A percentile compares a stretch with the other conserved stretches of the same genome.
Evolutionary conservation across 345 rosid species (phyloP).

Genomic region (Gynandropsis gynandra): DNA sequence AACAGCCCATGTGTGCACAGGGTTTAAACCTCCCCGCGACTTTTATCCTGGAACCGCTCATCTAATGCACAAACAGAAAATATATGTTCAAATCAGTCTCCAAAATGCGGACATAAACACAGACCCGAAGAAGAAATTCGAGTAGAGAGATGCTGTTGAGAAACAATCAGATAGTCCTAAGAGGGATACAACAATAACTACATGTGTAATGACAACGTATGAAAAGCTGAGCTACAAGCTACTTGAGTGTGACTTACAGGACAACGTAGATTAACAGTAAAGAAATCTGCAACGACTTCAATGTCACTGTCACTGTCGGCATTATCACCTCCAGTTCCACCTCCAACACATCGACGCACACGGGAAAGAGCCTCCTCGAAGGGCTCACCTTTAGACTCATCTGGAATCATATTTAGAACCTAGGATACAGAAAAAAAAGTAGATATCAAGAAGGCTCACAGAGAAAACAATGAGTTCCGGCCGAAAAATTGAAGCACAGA

Average conservation of each 20-base stretch:
- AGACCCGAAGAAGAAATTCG: not conserved
- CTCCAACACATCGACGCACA: conserved; percentile 86
- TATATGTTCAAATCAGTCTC: not conserved
- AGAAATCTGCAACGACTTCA: conserved; percentile 92
- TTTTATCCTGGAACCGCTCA: conserved; percentile 98
- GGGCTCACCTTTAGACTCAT: conserved; percentile 72
- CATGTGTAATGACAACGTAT: conserved; percentile 1
- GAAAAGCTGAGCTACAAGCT: conserved; percentile 12
- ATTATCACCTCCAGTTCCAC: conserved; percentile 69
- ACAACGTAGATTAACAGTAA: conserved; percentile 80
- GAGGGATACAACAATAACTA: conserved; percentile 17
- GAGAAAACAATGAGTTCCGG: conserved; percentile 12
- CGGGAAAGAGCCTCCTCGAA: conserved; percentile 90
- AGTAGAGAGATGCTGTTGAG: too few species aligned
- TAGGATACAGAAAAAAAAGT: conserved; percentile 28
- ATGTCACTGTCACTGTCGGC: conserved; percentile 94
- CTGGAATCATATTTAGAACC: conserved; percentile 76
- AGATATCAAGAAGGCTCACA: conserved; percentile 7
- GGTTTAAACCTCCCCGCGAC: conserved; percentile 95
- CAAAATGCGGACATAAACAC: conserved; percentile 5
- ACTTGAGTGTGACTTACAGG: conserved; percentile 57
- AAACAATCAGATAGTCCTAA: not conserved
- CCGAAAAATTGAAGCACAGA: conserved; percentile 2
- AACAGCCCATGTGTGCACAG: conserved; percentile 94
- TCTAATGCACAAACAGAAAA: conserved; percentile 34